Conservation (phyloP, 345 rosid genomes). For the Hevea brasiliensis region DNA sequence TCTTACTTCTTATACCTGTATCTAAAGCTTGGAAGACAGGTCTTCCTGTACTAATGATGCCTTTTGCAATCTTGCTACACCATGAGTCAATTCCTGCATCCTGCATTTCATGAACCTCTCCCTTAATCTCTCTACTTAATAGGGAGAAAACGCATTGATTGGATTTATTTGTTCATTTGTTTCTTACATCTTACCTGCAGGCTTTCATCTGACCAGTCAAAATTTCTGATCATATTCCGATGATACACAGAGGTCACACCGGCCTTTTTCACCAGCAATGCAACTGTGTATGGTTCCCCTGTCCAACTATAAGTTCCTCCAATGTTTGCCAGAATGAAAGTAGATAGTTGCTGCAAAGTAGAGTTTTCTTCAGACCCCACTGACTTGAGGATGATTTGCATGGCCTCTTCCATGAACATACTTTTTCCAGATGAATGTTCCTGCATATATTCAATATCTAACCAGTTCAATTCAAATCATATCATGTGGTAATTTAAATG, state of each 20-base stretch:
- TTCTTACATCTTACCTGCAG: constrained; percentile 50
- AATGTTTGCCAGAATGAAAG: constrained; percentile 66
- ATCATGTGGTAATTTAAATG: background rate
- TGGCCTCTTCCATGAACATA: constrained; percentile 50
- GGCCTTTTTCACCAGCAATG: constrained; percentile 84
- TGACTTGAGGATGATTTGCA: constrained; percentile 52
- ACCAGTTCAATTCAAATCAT: background rate
- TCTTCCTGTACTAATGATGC: constrained; percentile 48
- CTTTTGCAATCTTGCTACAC: constrained; percentile 69
- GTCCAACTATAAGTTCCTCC: constrained; percentile 92
- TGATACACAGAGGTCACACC: constrained; percentile 61
- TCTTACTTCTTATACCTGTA: constrained; percentile 64
- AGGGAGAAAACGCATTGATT: background rate
- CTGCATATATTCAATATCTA: constrained; percentile 36
- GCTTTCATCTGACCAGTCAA: constrained; percentile 71
- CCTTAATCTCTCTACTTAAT: background rate
- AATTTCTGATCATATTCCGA: constrained; percentile 72
- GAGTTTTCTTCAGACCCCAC: constrained; percentile 49
- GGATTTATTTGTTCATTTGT: background rate
- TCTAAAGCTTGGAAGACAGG: constrained; percentile 53
- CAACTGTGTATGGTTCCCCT: constrained; percentile 80
- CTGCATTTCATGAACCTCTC: constrained; percentile 37
- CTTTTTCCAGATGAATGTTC: constrained; percentile 51
- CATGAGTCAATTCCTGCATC: constrained; percentile 66
- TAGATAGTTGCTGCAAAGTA: constrained; percentile 47